Base-by-base conservation (phyloP, 2,329 filamentous ascomycete genomes). In the Magnaporthiopsis rhizophila region DNA sequence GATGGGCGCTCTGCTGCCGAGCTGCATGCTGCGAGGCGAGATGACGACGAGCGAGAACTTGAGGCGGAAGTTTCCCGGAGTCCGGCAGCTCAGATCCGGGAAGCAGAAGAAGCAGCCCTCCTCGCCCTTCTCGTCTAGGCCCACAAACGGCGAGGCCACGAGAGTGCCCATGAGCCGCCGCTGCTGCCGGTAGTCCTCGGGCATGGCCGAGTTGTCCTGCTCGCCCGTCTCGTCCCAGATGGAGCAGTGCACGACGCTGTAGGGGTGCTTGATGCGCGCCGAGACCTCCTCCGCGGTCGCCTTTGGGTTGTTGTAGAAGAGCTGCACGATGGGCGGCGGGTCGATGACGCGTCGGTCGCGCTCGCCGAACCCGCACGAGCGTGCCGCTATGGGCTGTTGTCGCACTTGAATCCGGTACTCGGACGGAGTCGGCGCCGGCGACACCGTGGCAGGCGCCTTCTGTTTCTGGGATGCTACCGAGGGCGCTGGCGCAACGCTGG, bases 51-150 rank as follows among this genome's bases (percentile, higher is more conserved):
- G 80, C 53, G 85, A 85, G 73, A 95, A 94, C 60, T 85, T 86
- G 64, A 95, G 81, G 24, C 89, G 82, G 74, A 90, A 95, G n/a
- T 80, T 80, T 26, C 91, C 91, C 1, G 90, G 87, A 0, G 89
- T 92, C 45, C 91, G 85, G 72, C 90, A 92, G 4, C 89, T 92
- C 26, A 95, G 80, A 72, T 95, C 91, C 0, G 90, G 89, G 72
- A 95, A 95, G 73, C 89, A 91, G 75, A 94, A 95, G 79, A 94
- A 95, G 71, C 89, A 92, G 1, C 91, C 90, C 67, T 92, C 88
- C 28, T 84, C 76, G 63, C 86, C 86, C 63, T 86, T 80, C 71
- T 94, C 90, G 72, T 95, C 91, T 64, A 85, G 81, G 9, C 89
- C 90, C 7, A 90, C 86, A 68, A 92, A 93, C 0, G 90, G 88